Evolutionary conservation across 148 eudicot species (phyloP).

Genomic region (Nepenthes mirabilis): DNA sequence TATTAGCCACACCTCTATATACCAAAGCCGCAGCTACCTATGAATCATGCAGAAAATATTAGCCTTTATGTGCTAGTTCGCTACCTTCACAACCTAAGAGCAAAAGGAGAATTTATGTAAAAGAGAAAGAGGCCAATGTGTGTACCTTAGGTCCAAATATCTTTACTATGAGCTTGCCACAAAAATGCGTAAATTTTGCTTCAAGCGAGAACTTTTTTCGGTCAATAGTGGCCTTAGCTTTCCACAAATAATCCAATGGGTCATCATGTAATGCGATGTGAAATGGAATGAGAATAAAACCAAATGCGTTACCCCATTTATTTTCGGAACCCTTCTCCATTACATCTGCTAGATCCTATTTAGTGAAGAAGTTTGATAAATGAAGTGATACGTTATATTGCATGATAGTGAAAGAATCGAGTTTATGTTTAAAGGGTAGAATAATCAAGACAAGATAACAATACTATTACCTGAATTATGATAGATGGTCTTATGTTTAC

Average conservation of each 20-base stretch:
- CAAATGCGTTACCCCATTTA: slow-evolving; percentile 52
- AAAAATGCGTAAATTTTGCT: slow-evolving; percentile 16
- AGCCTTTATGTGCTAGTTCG: background rate
- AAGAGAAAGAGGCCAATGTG: background rate
- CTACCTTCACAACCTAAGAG: background rate
- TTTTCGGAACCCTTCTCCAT: slow-evolving; percentile 33
- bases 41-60: background rate
- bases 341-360: slow-evolving; percentile 42
- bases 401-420: background rate
- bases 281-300: slow-evolving; percentile 45
- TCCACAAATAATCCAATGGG: slow-evolving; percentile 37
- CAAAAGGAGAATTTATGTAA: background rate
- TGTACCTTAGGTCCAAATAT: slow-evolving; percentile 26
- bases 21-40: slow-evolving; percentile 15
- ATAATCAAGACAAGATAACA: background rate
- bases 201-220: slow-evolving; percentile 57
- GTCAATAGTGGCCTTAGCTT: slow-evolving; percentile 45
- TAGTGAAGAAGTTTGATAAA: background rate
- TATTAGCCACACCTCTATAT: slow-evolving; percentile 8
- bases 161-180: slow-evolving; percentile 13
- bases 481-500: slow-evolving; percentile 44
- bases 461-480: slow-evolving; percentile 27
- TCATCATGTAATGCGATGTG: slow-evolving; percentile 32
- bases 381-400: background rate
- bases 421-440: background rate